Evolutionary conservation across 2,329 filamentous ascomycete species (phyloP), one percentile per base, ranked within the genome.

Genomic region (Helotiales sp.): DNA sequence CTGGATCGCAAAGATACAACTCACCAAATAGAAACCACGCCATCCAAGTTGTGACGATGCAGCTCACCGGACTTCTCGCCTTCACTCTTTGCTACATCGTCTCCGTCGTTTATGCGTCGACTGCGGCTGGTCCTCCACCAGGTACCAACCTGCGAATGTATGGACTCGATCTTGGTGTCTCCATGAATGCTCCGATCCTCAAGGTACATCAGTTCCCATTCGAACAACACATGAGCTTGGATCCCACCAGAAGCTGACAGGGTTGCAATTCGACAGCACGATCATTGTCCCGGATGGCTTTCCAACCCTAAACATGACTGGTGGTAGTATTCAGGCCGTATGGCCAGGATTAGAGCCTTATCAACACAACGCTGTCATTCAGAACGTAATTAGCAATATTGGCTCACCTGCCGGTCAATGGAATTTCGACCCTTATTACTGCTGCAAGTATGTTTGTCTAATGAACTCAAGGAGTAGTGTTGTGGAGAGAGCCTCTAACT

Each of bases 241-340:
- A n/a, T n/a, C n/a, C n/a, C n/a, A n/a, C n/a, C n/a, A n/a, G n/a
- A n/a, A n/a, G n/a, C n/a, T n/a, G n/a, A n/a, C n/a, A n/a, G n/a
- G n/a, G n/a, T 2, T 15, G 12, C 30, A 62, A 56, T 65, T 63
- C 42, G 57, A 65, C 53, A 63, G 57, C 44, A 63, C 63, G 7
- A 25, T 63, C 7, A 56, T 63, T 13, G 58, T 65, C 29, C 63
- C 63, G 2, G 1, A 42, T 1, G 12, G 49, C 6, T 46, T 61
- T 17, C 59, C 61, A 4, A 52, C 60, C 24, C 19, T 22, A 17
- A 47, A 13, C 74, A 0, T 79, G 78, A 0, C 79, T 76, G 5
- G 13, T n/a, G 9, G 75, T 75, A 29, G 79, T 70, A 13, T 83
- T 75, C 60, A 83, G 83, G 55, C 76, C 76, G 55, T 81, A 75